Evolutionary conservation across 805 yeast species (phyloP).

Genomic region (Hanseniaspora lachancei): DNA sequence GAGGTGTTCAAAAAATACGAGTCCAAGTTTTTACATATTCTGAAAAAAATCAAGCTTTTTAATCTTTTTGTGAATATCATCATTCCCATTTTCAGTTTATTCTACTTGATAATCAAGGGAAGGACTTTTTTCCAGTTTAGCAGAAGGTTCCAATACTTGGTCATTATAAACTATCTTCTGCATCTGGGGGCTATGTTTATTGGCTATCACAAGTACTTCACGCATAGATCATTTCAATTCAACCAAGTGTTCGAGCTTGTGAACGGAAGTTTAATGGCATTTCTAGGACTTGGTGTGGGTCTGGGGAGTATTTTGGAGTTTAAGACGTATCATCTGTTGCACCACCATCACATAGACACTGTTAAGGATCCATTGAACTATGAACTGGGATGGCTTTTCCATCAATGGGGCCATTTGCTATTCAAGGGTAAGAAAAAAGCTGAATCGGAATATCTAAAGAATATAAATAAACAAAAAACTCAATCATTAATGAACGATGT

Average conservation of each 20-base stretch:
- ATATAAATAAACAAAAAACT: slow-evolving; percentile 2
- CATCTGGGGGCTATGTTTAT: slow-evolving; percentile 20
- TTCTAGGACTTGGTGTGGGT: slow-evolving; percentile 22
- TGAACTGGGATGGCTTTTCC: slow-evolving; percentile 64
- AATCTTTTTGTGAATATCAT: slow-evolving; percentile 19
- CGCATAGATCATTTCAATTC: slow-evolving; percentile 20
- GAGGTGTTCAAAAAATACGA: slow-evolving; percentile 14
- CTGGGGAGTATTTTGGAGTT: slow-evolving; percentile 21
- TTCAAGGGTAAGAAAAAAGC: slow-evolving; percentile 50
- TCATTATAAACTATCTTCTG: slow-evolving; percentile 8
- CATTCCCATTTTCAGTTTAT: slow-evolving; percentile 20
- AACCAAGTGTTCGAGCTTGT: slow-evolving; percentile 16
- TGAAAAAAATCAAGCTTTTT: slow-evolving; percentile 20
- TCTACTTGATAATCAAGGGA: slow-evolving; percentile 17
- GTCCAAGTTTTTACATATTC: slow-evolving; percentile 20
- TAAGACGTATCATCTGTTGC: slow-evolving; percentile 53
- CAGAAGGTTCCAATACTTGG: slow-evolving; percentile 6
- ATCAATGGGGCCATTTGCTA: slow-evolving; percentile 83
- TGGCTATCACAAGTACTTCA: slow-evolving; percentile 22
- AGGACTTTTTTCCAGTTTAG: slow-evolving; percentile 15
- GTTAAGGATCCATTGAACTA: slow-evolving; percentile 81
- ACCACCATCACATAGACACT: slow-evolving; percentile 79
- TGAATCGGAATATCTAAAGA: slow-evolving; percentile 22
- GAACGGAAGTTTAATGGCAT: slow-evolving; percentile 14
- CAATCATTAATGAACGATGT: not conserved